phyloP scores from a whole-genome alignment of 441 rosid species.

The Erysimum pusillum region DNA sequence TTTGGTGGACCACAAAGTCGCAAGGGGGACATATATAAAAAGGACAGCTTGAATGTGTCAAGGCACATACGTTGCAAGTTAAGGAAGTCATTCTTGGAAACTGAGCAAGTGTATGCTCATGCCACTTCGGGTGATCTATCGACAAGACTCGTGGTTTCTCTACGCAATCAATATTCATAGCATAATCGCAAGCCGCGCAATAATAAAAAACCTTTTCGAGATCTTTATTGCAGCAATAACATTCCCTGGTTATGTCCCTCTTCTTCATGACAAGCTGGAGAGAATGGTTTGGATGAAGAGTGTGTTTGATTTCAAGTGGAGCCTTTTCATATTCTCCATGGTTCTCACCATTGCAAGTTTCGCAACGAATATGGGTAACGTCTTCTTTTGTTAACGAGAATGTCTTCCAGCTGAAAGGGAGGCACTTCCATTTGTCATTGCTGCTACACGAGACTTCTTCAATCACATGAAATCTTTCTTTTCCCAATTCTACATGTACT shows the following conservation, averaged over 20 bases:
- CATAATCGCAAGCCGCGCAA: neutral
- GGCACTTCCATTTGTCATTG: neutral
- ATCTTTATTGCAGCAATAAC: neutral
- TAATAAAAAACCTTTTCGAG: neutral
- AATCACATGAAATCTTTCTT: neutral
- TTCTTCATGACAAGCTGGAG: neutral
- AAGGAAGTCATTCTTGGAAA: neutral
- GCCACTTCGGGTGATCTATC: neutral
- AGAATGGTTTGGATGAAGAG: neutral
- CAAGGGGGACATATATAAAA: slow-evolving; percentile 2
- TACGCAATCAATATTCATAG: neutral
- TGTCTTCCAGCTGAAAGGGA: neutral
- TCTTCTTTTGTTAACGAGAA: too few species aligned
- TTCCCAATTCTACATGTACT: neutral
- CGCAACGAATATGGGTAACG: neutral
- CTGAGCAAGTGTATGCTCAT: neutral
- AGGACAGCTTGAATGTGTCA: neutral
- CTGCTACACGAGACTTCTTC: too few species aligned
- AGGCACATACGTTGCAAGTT: neutral
- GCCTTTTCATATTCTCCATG: neutral
- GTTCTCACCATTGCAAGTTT: neutral
- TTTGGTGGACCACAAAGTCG: slow-evolving; percentile 4
- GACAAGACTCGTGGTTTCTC: neutral
- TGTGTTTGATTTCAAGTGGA: neutral
- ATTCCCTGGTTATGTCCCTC: neutral